Evolutionary conservation across 352 stramenopile genomes (phyloP).

Genomic region (Phytophthora ramorum): DNA sequence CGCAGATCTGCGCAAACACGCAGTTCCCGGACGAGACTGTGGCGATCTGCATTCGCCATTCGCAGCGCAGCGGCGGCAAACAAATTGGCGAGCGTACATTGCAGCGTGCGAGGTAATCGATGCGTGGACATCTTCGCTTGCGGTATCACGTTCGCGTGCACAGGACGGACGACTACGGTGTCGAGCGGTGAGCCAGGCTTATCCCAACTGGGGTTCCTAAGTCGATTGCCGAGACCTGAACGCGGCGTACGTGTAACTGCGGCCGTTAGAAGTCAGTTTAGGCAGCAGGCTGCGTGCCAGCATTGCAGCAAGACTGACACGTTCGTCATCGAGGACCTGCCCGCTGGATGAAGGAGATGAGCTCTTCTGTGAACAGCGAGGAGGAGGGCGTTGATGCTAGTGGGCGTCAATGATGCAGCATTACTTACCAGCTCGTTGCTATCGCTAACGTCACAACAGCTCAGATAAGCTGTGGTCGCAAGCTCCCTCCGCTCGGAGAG

Average conservation of each 20-base stretch:
- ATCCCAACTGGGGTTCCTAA: neutral
- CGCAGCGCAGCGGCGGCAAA: neutral
- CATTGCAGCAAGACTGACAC: neutral
- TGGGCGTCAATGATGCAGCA: neutral
- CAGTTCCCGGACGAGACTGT: neutral
- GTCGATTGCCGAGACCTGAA: conserved; percentile 4
- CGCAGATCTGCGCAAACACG: conserved; percentile 18
- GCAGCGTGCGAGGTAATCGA: neutral
- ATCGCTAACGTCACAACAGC: neutral
- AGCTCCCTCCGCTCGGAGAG: neutral
- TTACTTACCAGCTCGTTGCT: neutral
- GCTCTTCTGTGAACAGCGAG: neutral
- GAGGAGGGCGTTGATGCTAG: neutral
- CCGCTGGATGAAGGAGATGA: neutral
- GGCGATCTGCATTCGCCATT: conserved; percentile 1
- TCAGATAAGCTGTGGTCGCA: neutral
- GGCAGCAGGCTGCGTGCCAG: neutral
- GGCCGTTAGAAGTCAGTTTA: neutral
- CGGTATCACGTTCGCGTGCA: neutral
- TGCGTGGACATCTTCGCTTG: neutral
- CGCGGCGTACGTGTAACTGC: neutral
- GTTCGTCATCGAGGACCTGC: neutral
- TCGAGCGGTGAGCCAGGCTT: neutral
- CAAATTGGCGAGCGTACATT: neutral
- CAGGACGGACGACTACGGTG: too few species aligned